These are phyloP conservation scores for Hypsizygus ulmarius DNA, from an alignment of 1,284 basidiomycete species.

Conservation along the genomic window DNA sequence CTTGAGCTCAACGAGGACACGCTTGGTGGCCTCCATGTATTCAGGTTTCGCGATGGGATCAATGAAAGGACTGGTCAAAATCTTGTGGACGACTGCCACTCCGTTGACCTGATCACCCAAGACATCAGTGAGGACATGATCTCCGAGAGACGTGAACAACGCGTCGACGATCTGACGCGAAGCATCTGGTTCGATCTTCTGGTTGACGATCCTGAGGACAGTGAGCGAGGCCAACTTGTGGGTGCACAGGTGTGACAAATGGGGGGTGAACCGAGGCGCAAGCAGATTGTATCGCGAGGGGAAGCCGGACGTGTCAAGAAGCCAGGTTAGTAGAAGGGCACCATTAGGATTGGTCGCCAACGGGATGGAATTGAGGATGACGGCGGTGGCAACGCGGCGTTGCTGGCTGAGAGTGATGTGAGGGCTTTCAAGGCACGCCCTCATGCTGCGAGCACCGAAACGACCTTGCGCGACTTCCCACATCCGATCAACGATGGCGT, in stretches of 20 bases:
- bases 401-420: constrained; percentile 85
- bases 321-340: constrained; percentile 92
- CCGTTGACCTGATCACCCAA: constrained; percentile 95
- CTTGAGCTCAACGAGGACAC: constrained; percentile 84
- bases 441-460: constrained; percentile 96
- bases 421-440: constrained; percentile 91
- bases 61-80: constrained; percentile 83
- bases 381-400: constrained; percentile 90
- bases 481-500: constrained; percentile 96
- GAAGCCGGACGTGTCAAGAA: constrained; percentile 91
- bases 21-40: constrained; percentile 84
- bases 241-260: constrained; percentile 94
- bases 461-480: constrained; percentile 98
- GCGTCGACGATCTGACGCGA: constrained; percentile 82
- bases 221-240: constrained; percentile 97
- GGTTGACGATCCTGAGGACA: constrained; percentile 89
- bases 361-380: constrained; percentile 97
- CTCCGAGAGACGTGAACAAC: constrained; percentile 80
- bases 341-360: constrained; percentile 98
- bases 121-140: constrained; percentile 90
- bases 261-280: constrained; percentile 93
- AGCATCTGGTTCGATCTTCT: constrained; percentile 84
- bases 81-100: constrained; percentile 90
- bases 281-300: constrained; percentile 90
- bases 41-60: constrained; percentile 65